Evolutionary conservation across 2,329 filamentous ascomycete genomes (phyloP), one percentile per base, ranked within the genome.

Genomic region (Penicillium sp.): DNA sequence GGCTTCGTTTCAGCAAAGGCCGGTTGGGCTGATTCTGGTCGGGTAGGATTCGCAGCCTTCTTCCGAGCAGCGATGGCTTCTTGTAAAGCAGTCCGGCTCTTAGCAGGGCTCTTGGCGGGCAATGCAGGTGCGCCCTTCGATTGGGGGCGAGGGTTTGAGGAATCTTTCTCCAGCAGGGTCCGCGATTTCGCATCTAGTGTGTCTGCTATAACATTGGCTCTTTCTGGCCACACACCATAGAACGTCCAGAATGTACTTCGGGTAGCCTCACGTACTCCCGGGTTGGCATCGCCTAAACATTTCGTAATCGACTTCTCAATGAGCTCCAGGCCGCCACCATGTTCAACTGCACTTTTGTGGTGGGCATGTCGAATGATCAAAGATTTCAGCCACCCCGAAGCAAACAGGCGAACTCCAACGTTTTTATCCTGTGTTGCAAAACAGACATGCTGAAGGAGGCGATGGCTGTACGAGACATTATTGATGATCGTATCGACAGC

Each of bases 401-500:
- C 86, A 68, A 86, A 95, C 1, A 82, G 81, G 53, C 93, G 83
- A 13, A 91, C 86, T 64, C 93, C 87, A 2, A 91, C 86, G 64
- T 96, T 97, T 75, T 96, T 97, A 74, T 99, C 92, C 66, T 95
- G 87, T 54, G 82, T 87, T 19, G 92, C 91, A 46, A 76, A 74
- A 75, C 84, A 88, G 40, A 97, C 77, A 63, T 97, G 92, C 67
- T 95, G 88, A 77, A 96, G 80, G 54, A 96, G 78, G 25, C 90
- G 86, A 52, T 78, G 75, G 54, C 80, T 91, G 71, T 92, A 97
- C 0, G 90, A 86, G 27, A 87, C 86, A 59, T 86, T 84, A 54
- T 83, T 81, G 55, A 97, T 80, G 44, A 99, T 84, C 16, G 79
- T 82, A 57, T 93, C 86, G n/a, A 95, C 84, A 0, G 88, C 89